phyloP scores from a whole-genome alignment of 176 grass and related monocot species.

The Oryza nivara region DNA sequence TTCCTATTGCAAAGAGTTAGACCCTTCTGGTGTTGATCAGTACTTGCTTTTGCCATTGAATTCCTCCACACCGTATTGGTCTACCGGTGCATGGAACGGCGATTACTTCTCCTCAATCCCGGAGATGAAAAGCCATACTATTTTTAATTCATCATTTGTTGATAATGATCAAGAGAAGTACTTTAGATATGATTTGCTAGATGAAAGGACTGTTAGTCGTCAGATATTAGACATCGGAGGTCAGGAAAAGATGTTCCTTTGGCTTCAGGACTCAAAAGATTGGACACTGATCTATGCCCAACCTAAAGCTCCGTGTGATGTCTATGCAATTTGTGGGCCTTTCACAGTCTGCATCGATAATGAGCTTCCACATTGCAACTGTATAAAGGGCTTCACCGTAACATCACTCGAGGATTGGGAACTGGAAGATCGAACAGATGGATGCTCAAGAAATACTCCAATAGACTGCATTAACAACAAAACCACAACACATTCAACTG shows the following conservation, averaged over 20 bases:
- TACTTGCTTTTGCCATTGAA: background rate
- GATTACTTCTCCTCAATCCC: slow-evolving; percentile 31
- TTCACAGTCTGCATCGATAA: background rate
- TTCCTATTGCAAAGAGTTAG: too few species aligned
- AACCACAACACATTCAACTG: too few species aligned
- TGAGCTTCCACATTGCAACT: background rate
- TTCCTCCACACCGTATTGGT: slow-evolving; percentile 22
- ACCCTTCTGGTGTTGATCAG: background rate
- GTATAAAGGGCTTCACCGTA: background rate
- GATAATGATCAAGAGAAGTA: too few species aligned
- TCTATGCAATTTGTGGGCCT: background rate
- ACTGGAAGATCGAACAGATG: background rate
- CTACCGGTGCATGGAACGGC: slow-evolving; percentile 54
- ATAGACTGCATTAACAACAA: too few species aligned
- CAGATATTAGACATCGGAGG: background rate
- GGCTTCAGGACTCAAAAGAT: background rate
- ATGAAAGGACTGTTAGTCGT: too few species aligned
- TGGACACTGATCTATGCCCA: background rate
- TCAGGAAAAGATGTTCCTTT: background rate
- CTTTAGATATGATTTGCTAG: too few species aligned
- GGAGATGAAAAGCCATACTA: slow-evolving; percentile 14
- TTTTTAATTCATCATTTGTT: too few species aligned
- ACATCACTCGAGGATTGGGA: background rate
- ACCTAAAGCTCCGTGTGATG: background rate
- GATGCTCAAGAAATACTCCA: too few species aligned